phyloP scores from a whole-genome alignment of 495 filamentous ascomycete genomes.

The Clavariopsis aquatica region DNA sequence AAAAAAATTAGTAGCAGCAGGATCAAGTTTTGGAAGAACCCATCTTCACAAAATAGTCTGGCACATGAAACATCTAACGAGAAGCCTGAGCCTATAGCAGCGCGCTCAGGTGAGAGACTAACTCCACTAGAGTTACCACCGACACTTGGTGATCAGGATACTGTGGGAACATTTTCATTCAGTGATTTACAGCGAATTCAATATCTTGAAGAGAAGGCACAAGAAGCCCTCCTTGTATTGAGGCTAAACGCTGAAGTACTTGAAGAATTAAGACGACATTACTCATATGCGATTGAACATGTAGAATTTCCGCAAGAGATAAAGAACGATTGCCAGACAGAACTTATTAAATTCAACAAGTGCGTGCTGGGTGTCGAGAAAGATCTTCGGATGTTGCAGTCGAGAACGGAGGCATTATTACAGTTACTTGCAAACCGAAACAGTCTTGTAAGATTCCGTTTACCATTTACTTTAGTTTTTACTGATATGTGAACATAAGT shows the following conservation, averaged over 20 bases:
- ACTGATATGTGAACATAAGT: constrained; percentile 29
- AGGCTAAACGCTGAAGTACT: constrained; percentile 47
- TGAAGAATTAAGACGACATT: constrained; percentile 43
- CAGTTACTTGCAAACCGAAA: constrained; percentile 39
- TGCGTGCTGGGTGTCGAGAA: constrained; percentile 33
- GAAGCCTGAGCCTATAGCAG: neutral
- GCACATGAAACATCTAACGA: neutral
- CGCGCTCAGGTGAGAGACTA: neutral
- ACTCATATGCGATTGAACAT: constrained; percentile 22
- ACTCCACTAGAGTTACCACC: constrained; percentile 1
- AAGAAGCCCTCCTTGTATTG: constrained; percentile 45
- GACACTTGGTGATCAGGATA: neutral
- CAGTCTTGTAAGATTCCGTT: constrained; percentile 32
- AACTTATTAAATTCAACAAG: constrained; percentile 34
- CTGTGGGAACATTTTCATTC: constrained; percentile 41
- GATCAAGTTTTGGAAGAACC: neutral
- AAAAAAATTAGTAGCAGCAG: neutral
- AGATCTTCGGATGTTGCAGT: constrained; percentile 40
- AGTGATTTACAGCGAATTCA: constrained; percentile 47
- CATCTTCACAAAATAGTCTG: neutral
- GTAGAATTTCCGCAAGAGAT: constrained; percentile 9
- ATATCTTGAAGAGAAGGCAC: constrained; percentile 46
- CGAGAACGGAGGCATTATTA: constrained; percentile 39
- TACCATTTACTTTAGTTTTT: neutral
- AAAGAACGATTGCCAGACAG: constrained; percentile 8